Evolutionary conservation across 257 asterid genomes (phyloP).

Genomic region (Ilex asprella): DNA sequence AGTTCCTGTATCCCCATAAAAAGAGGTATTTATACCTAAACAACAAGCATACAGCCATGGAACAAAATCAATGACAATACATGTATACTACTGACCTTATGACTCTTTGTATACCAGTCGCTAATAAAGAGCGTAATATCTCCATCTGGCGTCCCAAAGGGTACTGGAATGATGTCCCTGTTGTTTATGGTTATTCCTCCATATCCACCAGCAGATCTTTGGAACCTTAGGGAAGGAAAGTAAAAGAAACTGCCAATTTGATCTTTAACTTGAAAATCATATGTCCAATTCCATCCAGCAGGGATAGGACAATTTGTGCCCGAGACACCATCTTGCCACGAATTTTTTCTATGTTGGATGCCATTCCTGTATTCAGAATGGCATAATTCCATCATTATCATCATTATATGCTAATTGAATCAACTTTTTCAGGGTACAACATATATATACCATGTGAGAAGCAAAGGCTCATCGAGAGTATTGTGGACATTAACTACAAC

Average conservation of each 20-base stretch:
- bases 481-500: constrained; percentile 79
- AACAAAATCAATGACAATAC: neutral
- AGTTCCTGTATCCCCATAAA: constrained; percentile 51
- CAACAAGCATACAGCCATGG: neutral
- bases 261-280: constrained; percentile 89
- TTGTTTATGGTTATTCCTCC: constrained; percentile 82
- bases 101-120: constrained; percentile 81
- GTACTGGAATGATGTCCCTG: constrained; percentile 72
- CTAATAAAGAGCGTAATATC: constrained; percentile 71
- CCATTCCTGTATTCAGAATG: constrained; percentile 73
- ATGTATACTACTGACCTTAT: constrained; percentile 56
- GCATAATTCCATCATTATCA: constrained; percentile 22
- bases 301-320: constrained; percentile 97
- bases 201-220: constrained; percentile 78
- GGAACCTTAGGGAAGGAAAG: constrained; percentile 71
- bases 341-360: constrained; percentile 70
- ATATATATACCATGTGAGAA: constrained; percentile 65
- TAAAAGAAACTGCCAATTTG: constrained; percentile 96
- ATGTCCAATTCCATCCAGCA: constrained; percentile 96
- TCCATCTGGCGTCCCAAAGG: constrained; percentile 70
- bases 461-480: constrained; percentile 79
- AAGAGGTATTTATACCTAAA: constrained; percentile 20
- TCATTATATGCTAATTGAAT: constrained; percentile 9
- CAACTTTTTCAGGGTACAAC: constrained; percentile 4
- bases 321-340: constrained; percentile 95